Evolutionary conservation across 768 basidiomycete genomes (phyloP), one percentile per base, ranked within the genome.

Genomic region (Psilocybe tampanensis): DNA sequence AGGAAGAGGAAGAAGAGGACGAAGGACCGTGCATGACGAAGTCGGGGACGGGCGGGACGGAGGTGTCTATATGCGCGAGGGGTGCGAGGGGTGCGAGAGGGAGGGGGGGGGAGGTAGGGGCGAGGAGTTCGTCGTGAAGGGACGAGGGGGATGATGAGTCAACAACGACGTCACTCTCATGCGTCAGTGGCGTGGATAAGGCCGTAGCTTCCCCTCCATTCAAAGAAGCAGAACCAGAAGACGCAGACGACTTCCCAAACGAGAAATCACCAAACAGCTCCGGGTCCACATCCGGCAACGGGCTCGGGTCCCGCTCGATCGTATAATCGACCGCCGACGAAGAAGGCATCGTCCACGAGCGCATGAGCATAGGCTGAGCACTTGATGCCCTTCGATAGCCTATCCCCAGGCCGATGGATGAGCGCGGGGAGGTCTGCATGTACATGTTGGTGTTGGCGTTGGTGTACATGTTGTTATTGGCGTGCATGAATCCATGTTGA

Each of bases 211-310:
- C 5, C 44, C 8, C 8, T 13, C 29, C 29, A 29, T 29, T 9
- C 29, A 4, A 4, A 29, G 5, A 4, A 29, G 5, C 29, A 4
- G 29, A 5, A n/a, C 29, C 29, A 29, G 5, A 4, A 4, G 29
- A 5, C 29, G 29, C 4, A 4, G 29, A 29, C 29, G 29, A 29
- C n/a, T n/a, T 39, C 12, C 52, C 51, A 12, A 64, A 64, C 1
- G 60, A 59, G 43, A 64, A 64, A n/a, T 61, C 54, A 1, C 43
- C 44, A 39, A 65, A 65, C 1, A 62, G 44, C n/a, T 44, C 54
- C 1, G 56, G 22, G 18, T 65, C 61, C 17, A 65, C 61, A 17
- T 62, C 61, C 0, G 64, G 64, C 2, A 65, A 44, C 13, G 64
- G 64, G 21, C 52, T 55, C 1, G 59, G 56, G 22, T 65, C 61